Conservation (phyloP, 1,284 basidiomycete species). For the Gastroboletus turbinatus region DNA sequence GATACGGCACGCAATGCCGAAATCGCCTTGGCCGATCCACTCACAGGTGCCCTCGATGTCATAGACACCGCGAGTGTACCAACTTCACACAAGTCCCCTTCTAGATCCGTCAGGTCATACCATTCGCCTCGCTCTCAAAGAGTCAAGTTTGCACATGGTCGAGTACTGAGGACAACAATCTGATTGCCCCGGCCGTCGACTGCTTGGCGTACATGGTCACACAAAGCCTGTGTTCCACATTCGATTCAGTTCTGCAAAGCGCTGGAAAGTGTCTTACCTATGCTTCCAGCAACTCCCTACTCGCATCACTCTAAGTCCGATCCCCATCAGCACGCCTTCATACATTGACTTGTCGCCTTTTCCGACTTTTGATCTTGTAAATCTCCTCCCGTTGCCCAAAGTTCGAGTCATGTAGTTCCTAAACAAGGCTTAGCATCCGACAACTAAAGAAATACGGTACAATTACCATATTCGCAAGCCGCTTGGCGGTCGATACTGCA, state of each 20-base stretch:
- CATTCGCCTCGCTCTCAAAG: neutral
- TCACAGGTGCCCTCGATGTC: too few species aligned
- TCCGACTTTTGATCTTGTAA: conserved; percentile 62
- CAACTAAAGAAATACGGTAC: neutral
- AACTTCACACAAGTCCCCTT: neutral
- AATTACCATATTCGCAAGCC: conserved; percentile 89
- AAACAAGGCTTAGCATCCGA: conserved; percentile 17
- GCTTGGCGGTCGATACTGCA: conserved; percentile 86
- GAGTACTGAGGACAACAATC: neutral
- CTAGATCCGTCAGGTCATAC: too few species aligned
- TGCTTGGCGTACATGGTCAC: neutral
- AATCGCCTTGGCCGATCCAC: neutral
- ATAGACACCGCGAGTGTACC: too few species aligned
- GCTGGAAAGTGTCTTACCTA: conserved; percentile 13
- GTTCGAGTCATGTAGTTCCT: conserved; percentile 90
- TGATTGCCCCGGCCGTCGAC: neutral
- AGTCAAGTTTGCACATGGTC: neutral
- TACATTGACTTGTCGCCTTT: conserved; percentile 30
- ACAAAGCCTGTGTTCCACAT: neutral
- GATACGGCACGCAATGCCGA: conserved; percentile 22
- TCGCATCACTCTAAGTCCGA: neutral
- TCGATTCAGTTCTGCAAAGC: neutral
- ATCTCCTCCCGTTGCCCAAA: conserved; percentile 90
- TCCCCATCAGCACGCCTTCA: neutral
- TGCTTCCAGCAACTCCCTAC: neutral